Percentiles rank a stretch among this genome's conserved stretches.
phyloP scores from a whole-genome alignment of 2,329 filamentous ascomycete species.

The Ophidiomyces ophidiicola region DNA sequence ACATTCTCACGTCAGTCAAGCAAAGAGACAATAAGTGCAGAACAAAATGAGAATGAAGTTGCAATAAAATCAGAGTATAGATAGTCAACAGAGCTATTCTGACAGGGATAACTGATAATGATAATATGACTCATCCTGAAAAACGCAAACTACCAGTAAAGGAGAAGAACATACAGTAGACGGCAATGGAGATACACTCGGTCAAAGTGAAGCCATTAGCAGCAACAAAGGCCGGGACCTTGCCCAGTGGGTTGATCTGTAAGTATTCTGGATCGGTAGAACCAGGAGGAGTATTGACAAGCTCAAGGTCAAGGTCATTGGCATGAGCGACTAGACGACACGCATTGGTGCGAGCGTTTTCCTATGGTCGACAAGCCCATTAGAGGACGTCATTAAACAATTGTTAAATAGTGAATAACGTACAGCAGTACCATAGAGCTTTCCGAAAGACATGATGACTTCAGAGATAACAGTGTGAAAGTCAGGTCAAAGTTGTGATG shows the following conservation, averaged over 20 bases:
- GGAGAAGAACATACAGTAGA: slow-evolving; percentile 69
- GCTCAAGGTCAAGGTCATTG: slow-evolving; percentile 85
- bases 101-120: slow-evolving; percentile 95
- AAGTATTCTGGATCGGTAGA: slow-evolving; percentile 62
- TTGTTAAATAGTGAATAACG: slow-evolving; percentile 18
- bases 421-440: slow-evolving; percentile 84
- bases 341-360: slow-evolving; percentile 77
- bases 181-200: slow-evolving; percentile 87
- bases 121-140: slow-evolving; percentile 63
- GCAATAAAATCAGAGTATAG: slow-evolving; percentile 58
- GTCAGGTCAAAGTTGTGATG: slow-evolving; percentile 5
- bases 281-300: slow-evolving; percentile 57
- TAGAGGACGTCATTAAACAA: too few relatives aligned
- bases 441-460: slow-evolving; percentile 85
- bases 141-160: slow-evolving; percentile 15
- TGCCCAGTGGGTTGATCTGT: slow-evolving; percentile 75
- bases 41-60: slow-evolving; percentile 26
- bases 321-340: slow-evolving; percentile 93
- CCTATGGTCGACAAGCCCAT: slow-evolving; percentile 41
- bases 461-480: slow-evolving; percentile 12
- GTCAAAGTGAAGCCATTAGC: slow-evolving; percentile 79
- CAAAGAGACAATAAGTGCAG: slow-evolving; percentile 21
- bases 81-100: slow-evolving; percentile 76
- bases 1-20: neutral
- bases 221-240: slow-evolving; percentile 86